Conservation (phyloP, 108 stramenopile species). For the Skeletonema grethae region DNA sequence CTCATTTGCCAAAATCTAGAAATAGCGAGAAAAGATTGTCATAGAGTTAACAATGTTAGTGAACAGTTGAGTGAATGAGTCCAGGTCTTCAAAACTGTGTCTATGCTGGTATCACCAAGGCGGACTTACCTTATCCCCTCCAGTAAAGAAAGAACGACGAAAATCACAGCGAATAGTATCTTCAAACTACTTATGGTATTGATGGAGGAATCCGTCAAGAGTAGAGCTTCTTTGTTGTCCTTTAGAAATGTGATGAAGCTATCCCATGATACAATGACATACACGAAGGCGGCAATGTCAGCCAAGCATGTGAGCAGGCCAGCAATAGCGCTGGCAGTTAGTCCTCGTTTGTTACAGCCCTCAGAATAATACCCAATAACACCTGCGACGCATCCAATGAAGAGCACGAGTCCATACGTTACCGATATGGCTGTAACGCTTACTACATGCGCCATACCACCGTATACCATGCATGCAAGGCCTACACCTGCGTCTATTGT, state of each 20-base stretch:
- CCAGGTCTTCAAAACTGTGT: not conserved
- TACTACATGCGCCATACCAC: slow-evolving; percentile 22
- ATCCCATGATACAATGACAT: slow-evolving; percentile 24
- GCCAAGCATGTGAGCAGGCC: slow-evolving; percentile 16
- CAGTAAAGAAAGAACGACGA: slow-evolving; percentile 21
- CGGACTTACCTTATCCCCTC: slow-evolving; percentile 29
- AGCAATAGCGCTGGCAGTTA: slow-evolving; percentile 19
- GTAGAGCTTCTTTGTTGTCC: slow-evolving; percentile 13
- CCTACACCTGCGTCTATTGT: slow-evolving; percentile 25
- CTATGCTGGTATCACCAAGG: not conserved
- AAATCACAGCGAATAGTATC: slow-evolving; percentile 17
- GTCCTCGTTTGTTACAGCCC: slow-evolving; percentile 22
- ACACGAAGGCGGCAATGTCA: slow-evolving; percentile 25
- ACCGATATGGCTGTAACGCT: slow-evolving; percentile 17
- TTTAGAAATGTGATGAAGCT: slow-evolving; percentile 29
- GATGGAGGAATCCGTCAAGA: slow-evolving; percentile 16
- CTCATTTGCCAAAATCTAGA: not conserved
- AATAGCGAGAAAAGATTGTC: not conserved
- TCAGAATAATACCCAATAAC: slow-evolving; percentile 35
- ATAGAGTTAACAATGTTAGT: not conserved
- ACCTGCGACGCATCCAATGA: slow-evolving; percentile 26
- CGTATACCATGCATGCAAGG: slow-evolving; percentile 26
- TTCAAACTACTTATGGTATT: slow-evolving; percentile 19
- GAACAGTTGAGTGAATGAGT: not conserved
- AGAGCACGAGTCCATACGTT: slow-evolving; percentile 27